A percentile compares a stretch with the other conserved stretches of the same genome.
phyloP scores from a whole-genome alignment of 805 yeast species.

The Saccharomycopsis guyanensis region DNA sequence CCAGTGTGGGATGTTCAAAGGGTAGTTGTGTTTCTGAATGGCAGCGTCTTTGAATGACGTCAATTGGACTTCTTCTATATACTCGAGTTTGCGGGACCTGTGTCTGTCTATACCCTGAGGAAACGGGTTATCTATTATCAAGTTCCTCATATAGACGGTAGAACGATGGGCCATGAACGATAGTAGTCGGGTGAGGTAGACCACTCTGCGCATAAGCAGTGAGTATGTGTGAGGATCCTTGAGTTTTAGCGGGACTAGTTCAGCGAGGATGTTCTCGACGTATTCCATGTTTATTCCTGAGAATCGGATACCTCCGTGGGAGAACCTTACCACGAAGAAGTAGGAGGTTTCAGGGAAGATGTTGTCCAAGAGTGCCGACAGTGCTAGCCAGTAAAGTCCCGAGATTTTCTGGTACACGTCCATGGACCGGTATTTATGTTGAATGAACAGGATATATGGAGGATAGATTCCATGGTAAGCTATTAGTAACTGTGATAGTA shows the following conservation, averaged over 20 bases:
- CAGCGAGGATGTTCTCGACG: constrained; percentile 10
- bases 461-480: constrained; percentile 11
- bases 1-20: too few relatives aligned
- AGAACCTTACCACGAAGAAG: constrained; percentile 12
- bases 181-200: constrained; percentile 5
- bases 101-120: constrained; percentile 4
- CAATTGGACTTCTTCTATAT: constrained; percentile 4
- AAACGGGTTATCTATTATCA: constrained; percentile 1
- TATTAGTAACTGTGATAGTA: constrained; percentile 3
- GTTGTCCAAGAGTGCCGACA: constrained; percentile 12
- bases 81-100: constrained; percentile 2
- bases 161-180: constrained; percentile 8
- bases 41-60: neutral
- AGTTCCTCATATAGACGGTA: constrained; percentile 1
- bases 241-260: neutral
- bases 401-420: constrained; percentile 9
- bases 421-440: neutral
- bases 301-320: constrained; percentile 10
- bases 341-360: constrained; percentile 15
- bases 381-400: constrained; percentile 14
- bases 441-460: constrained; percentile 4
- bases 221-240: neutral
- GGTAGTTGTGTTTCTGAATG: constrained; percentile 8
- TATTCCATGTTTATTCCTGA: constrained; percentile 8
- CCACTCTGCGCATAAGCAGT: neutral